These are phyloP conservation scores for Spizellomyces punctatus DNA, from an alignment of 192 early-diverging fungal species.

Conservation along the genomic window DNA sequence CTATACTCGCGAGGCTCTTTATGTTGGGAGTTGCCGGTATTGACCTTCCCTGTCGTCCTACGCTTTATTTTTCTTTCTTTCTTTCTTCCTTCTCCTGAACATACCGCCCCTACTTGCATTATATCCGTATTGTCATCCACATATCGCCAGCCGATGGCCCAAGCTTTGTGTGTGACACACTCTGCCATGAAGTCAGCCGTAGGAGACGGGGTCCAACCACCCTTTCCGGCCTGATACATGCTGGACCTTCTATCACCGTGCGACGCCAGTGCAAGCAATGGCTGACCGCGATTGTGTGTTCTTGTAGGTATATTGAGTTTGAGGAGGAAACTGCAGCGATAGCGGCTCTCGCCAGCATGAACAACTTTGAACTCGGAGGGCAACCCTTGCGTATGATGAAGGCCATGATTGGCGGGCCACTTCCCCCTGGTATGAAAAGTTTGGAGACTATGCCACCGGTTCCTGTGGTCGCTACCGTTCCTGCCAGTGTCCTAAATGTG, in stretches of 20 bases:
- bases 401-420: slow-evolving; percentile 75
- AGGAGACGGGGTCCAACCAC: too few species aligned
- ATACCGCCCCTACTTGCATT: background rate
- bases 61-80: slow-evolving; percentile 32
- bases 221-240: too few species aligned
- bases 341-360: slow-evolving; percentile 76
- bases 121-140: background rate
- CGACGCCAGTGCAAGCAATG: too few species aligned
- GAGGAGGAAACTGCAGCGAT: slow-evolving; percentile 53
- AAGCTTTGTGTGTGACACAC: too few species aligned
- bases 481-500: slow-evolving; percentile 32
- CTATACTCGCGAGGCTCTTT: too few species aligned
- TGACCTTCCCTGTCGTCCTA: slow-evolving; percentile 24
- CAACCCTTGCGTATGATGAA: slow-evolving; percentile 65
- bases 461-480: slow-evolving; percentile 28
- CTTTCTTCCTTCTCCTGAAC: slow-evolving; percentile 27
- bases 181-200: too few species aligned
- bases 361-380: slow-evolving; percentile 78
- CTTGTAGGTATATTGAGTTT: slow-evolving; percentile 79
- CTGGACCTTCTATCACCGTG: too few species aligned
- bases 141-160: background rate
- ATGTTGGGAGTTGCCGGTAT: slow-evolving; percentile 5
- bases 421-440: slow-evolving; percentile 79
- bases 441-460: slow-evolving; percentile 57
- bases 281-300: background rate